phyloP scores from a whole-genome alignment of 1,284 basidiomycete genomes.

The Cryptococcus hybrid region DNA sequence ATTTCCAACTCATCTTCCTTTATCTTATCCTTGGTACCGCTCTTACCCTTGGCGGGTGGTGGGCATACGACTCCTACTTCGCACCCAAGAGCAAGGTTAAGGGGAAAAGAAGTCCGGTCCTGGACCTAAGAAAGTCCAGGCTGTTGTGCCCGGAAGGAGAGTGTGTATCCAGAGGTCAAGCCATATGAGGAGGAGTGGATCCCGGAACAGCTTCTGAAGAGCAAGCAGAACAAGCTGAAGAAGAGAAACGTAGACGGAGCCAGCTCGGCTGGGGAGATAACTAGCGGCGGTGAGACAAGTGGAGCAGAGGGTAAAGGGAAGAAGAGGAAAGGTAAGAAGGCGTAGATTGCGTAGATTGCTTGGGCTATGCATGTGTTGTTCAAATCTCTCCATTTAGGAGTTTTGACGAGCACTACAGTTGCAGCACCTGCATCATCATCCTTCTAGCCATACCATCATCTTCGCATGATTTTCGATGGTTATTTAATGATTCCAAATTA shows the following conservation, averaged over 20 bases:
- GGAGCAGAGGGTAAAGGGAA: slow-evolving; percentile 34
- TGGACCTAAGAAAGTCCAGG: slow-evolving; percentile 13
- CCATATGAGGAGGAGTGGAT: slow-evolving; percentile 92
- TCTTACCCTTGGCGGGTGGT: slow-evolving; percentile 65
- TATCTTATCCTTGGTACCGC: slow-evolving; percentile 69
- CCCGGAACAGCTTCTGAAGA: slow-evolving; percentile 78
- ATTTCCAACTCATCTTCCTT: slow-evolving; percentile 72
- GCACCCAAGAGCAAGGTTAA: slow-evolving; percentile 48
- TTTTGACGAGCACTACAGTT: not conserved
- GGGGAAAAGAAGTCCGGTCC: slow-evolving; percentile 38
- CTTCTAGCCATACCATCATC: too few relatives aligned
- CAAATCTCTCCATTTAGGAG: not conserved
- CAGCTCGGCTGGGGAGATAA: slow-evolving; percentile 32
- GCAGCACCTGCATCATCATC: too few relatives aligned
- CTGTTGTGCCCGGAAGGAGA: slow-evolving; percentile 60
- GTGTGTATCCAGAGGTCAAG: slow-evolving; percentile 62
- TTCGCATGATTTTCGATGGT: too few relatives aligned
- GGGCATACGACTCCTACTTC: slow-evolving; percentile 65
- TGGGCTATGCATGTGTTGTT: not conserved
- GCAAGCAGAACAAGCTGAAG: slow-evolving; percentile 53
- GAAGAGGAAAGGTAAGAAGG: slow-evolving; percentile 34
- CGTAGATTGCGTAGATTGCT: slow-evolving; percentile 11
- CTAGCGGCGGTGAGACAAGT: slow-evolving; percentile 42
- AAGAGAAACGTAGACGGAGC: slow-evolving; percentile 49
- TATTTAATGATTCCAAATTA: too few relatives aligned